Evolutionary conservation across 2,329 filamentous ascomycete species (phyloP).

Genomic region (Fusarium pininemorale): DNA sequence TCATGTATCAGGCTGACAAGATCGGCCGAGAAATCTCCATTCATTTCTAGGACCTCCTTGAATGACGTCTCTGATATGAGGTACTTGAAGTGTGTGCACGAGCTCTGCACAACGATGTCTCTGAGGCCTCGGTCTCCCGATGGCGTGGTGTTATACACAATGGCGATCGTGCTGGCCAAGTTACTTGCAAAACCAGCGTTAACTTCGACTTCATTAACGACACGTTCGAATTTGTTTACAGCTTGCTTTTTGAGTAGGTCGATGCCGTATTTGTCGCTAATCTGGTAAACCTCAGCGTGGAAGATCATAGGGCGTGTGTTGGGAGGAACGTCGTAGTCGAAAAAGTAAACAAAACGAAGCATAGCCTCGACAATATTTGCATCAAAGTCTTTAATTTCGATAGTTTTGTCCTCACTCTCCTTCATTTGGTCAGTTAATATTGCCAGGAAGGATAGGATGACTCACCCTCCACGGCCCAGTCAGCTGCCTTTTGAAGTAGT

Average conservation of each 20-base stretch:
- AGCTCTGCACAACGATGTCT: neutral
- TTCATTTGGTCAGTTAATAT: accelerated
- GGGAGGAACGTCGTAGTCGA: accelerated
- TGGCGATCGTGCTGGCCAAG: neutral
- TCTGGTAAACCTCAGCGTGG: neutral
- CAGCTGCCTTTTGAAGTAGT: neutral
- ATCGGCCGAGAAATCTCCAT: neutral
- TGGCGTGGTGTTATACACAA: neutral
- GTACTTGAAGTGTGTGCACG: neutral
- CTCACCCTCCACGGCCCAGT: neutral
- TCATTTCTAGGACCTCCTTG: neutral
- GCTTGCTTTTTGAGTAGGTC: neutral
- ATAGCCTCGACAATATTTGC: neutral
- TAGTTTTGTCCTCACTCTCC: neutral
- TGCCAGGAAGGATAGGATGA: accelerated
- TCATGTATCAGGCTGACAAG: neutral
- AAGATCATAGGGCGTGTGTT: neutral
- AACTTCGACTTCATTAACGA: accelerated
- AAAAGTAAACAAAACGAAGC: neutral
- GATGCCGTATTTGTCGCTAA: neutral
- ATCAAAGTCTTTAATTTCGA: neutral
- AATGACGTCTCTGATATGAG: neutral
- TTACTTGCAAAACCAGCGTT: neutral
- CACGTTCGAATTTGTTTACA: accelerated
- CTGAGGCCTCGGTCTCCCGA: neutral